Evolutionary conservation across 2,329 filamentous ascomycete genomes (phyloP).

Genomic region (Ilyonectria destructans): DNA sequence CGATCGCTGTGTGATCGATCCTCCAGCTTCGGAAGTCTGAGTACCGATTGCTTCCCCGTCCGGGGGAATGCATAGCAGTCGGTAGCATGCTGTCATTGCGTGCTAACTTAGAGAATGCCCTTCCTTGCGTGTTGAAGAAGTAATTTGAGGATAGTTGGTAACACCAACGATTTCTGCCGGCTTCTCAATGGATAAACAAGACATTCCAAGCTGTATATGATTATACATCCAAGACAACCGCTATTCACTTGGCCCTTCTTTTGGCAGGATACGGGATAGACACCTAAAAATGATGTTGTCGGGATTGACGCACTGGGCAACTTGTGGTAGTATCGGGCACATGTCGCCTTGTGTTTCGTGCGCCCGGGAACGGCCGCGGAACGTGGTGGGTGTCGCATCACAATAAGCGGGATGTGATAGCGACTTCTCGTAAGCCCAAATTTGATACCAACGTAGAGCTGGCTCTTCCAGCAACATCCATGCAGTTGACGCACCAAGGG

Average conservation of each 20-base stretch:
- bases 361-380: conserved; percentile 19
- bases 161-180: conserved; percentile 3
- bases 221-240: not conserved
- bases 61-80: conserved; percentile 14
- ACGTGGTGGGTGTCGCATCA: conserved; percentile 4
- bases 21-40: conserved; percentile 4
- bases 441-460: not conserved
- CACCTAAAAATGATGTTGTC: not conserved
- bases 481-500: not conserved
- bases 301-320: conserved; percentile 12
- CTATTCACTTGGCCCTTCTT: not conserved
- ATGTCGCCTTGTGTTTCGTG: conserved; percentile 15
- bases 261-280: conserved; percentile 6
- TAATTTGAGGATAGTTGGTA: conserved; percentile 18
- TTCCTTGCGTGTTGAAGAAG: conserved; percentile 5
- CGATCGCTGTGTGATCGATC: conserved; percentile 21
- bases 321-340: conserved; percentile 9
- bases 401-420: not conserved
- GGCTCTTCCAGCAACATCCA: not conserved
- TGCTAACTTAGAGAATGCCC: not conserved
- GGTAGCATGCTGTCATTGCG: not conserved
- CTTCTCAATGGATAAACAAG: conserved; percentile 2
- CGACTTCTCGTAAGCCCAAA: not conserved
- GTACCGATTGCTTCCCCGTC: not conserved
- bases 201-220: not conserved